phyloP scores from a whole-genome alignment of 2,329 filamentous ascomycete genomes.

The Harringtonia aguacate region DNA sequence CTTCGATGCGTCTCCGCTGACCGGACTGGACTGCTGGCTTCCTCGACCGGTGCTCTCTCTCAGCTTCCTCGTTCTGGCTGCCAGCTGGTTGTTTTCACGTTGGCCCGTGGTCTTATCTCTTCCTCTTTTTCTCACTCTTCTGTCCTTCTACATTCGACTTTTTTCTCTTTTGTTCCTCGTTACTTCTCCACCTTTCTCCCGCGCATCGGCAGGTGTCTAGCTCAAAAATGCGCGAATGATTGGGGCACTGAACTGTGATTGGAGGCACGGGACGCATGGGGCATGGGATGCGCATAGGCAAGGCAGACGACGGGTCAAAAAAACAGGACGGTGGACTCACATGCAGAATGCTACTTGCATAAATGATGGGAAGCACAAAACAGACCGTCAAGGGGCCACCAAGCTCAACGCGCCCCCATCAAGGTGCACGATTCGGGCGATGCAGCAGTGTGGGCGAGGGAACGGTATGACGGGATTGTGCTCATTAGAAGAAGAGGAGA shows the following conservation, averaged over 20 bases:
- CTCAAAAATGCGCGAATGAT: not conserved
- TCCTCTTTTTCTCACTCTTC: not conserved
- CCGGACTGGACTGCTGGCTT: too few relatives aligned
- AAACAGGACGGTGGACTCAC: conserved; percentile 16
- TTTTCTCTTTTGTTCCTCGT: not conserved
- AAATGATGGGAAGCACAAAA: conserved; percentile 11
- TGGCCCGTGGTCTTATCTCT: not conserved
- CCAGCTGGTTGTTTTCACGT: too few relatives aligned
- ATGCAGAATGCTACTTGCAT: conserved; percentile 16
- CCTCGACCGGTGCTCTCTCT: too few relatives aligned
- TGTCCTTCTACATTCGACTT: not conserved
- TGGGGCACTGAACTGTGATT: not conserved
- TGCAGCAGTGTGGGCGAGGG: not conserved
- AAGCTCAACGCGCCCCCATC: not conserved
- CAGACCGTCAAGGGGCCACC: conserved; percentile 6
- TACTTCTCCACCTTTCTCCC: conserved; percentile 1
- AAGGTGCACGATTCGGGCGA: not conserved
- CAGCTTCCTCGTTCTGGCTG: too few relatives aligned
- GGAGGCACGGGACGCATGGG: conserved; percentile 1
- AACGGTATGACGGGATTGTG: not conserved
- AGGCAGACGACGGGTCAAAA: not conserved
- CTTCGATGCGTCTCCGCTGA: too few relatives aligned
- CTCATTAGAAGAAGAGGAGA: not conserved
- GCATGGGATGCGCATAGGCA: not conserved
- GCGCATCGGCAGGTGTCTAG: conserved; percentile 1